Percentiles rank a stretch among this genome's conserved stretches.
Conservation (phyloP, 176 grass and related monocot species). For the Musa acuminata region DNA sequence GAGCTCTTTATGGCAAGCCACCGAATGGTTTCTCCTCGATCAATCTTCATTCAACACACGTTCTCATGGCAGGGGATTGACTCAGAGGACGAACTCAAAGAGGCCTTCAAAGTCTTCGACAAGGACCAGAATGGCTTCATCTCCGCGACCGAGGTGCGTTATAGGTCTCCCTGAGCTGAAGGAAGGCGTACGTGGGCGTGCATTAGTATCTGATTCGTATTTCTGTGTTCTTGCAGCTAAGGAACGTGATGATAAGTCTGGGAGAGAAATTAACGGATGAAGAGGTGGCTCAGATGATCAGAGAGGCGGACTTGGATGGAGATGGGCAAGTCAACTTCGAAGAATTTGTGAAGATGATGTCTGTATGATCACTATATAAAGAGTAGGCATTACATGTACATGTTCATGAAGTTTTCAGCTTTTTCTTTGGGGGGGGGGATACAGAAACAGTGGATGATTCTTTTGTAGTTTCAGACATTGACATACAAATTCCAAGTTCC, state of each 20-base stretch:
- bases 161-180: too few species aligned
- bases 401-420: too few species aligned
- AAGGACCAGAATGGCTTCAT: conserved; percentile 85
- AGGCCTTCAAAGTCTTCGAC: conserved; percentile 91
- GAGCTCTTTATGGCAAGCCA: neutral
- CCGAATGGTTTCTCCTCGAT: neutral
- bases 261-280: conserved; percentile 16
- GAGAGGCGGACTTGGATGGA: conserved; percentile 8
- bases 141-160: conserved; percentile 46
- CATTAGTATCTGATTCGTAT: neutral
- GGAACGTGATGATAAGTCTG: conserved; percentile 21
- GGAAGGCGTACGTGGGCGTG: too few species aligned
- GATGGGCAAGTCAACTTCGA: conserved; percentile 14
- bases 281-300: conserved; percentile 14
- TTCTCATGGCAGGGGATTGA: conserved; percentile 16
- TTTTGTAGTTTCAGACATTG: too few species aligned
- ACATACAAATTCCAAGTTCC: too few species aligned
- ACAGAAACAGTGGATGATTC: too few species aligned
- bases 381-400: too few species aligned
- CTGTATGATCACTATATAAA: too few species aligned
- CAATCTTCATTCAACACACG: neutral
- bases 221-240: conserved; percentile 4
- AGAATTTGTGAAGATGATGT: conserved; percentile 17
- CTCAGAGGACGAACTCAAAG: conserved; percentile 67
- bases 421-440: too few species aligned